Evolutionary conservation across 2,329 filamentous ascomycete species (phyloP), one percentile per base, ranked within the genome.

Genomic region (Emmonsiellopsis sp.): DNA sequence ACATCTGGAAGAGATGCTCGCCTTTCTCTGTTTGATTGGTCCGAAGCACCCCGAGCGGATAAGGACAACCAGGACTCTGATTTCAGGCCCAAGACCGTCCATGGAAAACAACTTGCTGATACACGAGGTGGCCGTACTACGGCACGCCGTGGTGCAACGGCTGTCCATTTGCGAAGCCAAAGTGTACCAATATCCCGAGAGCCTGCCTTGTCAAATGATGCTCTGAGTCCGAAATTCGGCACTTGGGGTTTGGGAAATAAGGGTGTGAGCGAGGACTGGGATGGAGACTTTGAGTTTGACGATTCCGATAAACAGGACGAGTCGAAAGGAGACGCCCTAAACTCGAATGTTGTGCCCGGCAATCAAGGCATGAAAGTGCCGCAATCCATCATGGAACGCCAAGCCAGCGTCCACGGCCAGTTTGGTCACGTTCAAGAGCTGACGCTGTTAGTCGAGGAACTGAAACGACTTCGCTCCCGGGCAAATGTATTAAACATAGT

Each of bases 241-340:
- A 83, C 82, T 3, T 85, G 82, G 82, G 80, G 80, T n/a, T 71
- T 84, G 32, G 82, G 82, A 15, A 82, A 76, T 65, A 85, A 85
- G 62, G 81, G 78, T 46, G 80, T 82, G 20, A 84, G 79, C 26
- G 82, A 85, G 63, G 82, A 85, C 63, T 85, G 82, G 82, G 82
- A 85, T 61, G 81, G 82, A 51, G 82, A 85, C 62, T 85, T 85
- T 61, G 82, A 84, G 54, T 84, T 85, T 65, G 79, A 82, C 47
- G 65, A 71, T 10, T 70, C 74, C 30, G 75, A 78, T 26, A 63
- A 56, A 26, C 50, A 16, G 43, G 60, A 62, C 31, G 63, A 65
- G 35, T 43, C 52, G 2, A 58, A 60, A 26, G 46, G 26, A 4
- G 67, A 63, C 26, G 59, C 65, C 34, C 61, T 61, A 26, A 66